A percentile compares a stretch with the other conserved stretches of the same genome.
phyloP scores from a whole-genome alignment of 192 early-diverging fungal species.

The Allomyces macrogynus region DNA sequence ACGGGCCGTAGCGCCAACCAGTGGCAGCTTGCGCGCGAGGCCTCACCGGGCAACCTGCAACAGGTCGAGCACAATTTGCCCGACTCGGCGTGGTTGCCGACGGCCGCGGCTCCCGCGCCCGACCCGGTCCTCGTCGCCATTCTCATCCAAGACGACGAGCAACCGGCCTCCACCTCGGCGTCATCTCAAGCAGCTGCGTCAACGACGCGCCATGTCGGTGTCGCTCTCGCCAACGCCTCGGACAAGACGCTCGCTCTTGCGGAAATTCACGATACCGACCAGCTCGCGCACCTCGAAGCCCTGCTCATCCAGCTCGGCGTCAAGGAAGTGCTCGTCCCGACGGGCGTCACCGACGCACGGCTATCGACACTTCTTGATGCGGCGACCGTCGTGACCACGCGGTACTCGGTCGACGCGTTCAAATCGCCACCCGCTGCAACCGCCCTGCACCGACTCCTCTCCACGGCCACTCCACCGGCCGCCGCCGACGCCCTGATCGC shows the following conservation, averaged over 20 bases:
- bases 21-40: slow-evolving; percentile 36
- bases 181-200: neutral
- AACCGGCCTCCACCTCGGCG: neutral
- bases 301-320: slow-evolving; percentile 79
- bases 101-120: neutral
- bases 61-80: slow-evolving; percentile 82
- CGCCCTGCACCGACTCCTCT: too few species aligned
- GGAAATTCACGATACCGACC: too few species aligned
- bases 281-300: slow-evolving; percentile 20
- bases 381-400: too few species aligned
- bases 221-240: slow-evolving; percentile 75
- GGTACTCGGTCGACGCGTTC: too few species aligned
- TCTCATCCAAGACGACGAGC: neutral
- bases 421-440: too few species aligned
- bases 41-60: slow-evolving; percentile 89
- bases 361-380: too few species aligned
- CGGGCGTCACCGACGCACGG: slow-evolving; percentile 6
- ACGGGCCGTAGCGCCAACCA: slow-evolving; percentile 9
- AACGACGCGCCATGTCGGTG: slow-evolving; percentile 35
- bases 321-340: slow-evolving; percentile 67
- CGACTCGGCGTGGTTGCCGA: neutral
- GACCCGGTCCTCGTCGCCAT: neutral
- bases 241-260: slow-evolving; percentile 6
- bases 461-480: neutral
- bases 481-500: neutral